phyloP scores from a whole-genome alignment of 495 filamentous ascomycete genomes.

The Talaromyces nanjingensis region DNA sequence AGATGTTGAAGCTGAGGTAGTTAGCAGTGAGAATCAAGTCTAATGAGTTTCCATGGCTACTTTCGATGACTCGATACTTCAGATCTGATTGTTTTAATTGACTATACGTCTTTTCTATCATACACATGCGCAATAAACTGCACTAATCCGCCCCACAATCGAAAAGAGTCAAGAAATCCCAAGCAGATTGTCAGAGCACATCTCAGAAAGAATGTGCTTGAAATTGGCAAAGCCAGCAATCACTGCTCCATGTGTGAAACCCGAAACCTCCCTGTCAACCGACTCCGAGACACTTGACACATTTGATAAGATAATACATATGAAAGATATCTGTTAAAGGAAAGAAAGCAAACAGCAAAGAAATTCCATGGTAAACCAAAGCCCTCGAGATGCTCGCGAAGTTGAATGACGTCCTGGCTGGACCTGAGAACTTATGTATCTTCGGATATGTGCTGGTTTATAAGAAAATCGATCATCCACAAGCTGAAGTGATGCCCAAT shows the following conservation, averaged over 20 bases:
- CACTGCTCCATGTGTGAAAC: background rate
- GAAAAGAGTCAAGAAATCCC: background rate
- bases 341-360: slow-evolving; percentile 7
- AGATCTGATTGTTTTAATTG: background rate
- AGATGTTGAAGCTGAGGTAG: slow-evolving; percentile 15
- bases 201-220: background rate
- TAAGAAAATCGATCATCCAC: slow-evolving; percentile 4
- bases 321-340: background rate
- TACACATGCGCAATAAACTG: slow-evolving; percentile 1
- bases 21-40: background rate
- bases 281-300: background rate
- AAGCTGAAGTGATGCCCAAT: background rate
- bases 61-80: background rate
- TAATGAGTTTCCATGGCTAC: background rate
- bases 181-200: background rate
- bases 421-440: slow-evolving; percentile 9
- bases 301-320: slow-evolving; percentile 7
- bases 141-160: background rate
- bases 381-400: slow-evolving; percentile 9
- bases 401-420: background rate
- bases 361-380: slow-evolving; percentile 11
- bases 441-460: slow-evolving; percentile 7
- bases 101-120: slow-evolving; percentile 1
- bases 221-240: background rate
- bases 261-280: background rate